Evolutionary conservation across 495 filamentous ascomycete species (phyloP).

Genomic region (Peziza echinospora): DNA sequence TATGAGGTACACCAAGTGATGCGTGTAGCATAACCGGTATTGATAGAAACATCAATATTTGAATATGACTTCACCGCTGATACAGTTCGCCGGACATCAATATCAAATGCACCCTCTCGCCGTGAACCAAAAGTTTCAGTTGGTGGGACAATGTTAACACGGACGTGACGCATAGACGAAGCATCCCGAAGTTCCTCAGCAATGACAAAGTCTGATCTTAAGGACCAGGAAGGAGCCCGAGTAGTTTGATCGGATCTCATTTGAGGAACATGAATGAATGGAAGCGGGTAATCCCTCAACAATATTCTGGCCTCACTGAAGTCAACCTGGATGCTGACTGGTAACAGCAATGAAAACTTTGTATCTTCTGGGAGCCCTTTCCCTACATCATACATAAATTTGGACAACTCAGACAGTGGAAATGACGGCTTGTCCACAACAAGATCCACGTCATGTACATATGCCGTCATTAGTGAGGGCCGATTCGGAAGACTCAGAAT

Average conservation of each 20-base stretch:
- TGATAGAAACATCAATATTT: conserved; percentile 72
- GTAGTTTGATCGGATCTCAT: conserved; percentile 59
- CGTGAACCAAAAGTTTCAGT: conserved; percentile 16
- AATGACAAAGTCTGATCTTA: conserved; percentile 86
- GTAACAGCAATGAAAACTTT: conserved; percentile 70
- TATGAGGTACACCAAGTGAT: conserved; percentile 96
- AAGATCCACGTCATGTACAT: conserved; percentile 70
- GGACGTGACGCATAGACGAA: conserved; percentile 56
- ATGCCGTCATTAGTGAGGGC: conserved; percentile 56
- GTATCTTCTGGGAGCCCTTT: conserved; percentile 90
- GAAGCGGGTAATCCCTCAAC: conserved; percentile 80
- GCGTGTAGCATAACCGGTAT: conserved; percentile 71
- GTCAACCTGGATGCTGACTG: conserved; percentile 69
- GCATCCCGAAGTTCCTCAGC: conserved; percentile 73
- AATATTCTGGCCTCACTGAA: conserved; percentile 78
- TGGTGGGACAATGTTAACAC: conserved; percentile 69
- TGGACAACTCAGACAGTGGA: conserved; percentile 51
- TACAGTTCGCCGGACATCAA: conserved; percentile 79
- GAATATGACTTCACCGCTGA: conserved; percentile 94
- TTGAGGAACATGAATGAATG: conserved; percentile 72
- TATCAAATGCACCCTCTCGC: conserved; percentile 38
- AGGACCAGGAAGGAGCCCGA: conserved; percentile 55
- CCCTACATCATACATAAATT: conserved; percentile 67
- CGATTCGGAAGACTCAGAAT: conserved; percentile 74
- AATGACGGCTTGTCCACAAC: conserved; percentile 86